Conservation (phyloP, 2,329 filamentous ascomycete species). For the Fusarium mundagurra region DNA sequence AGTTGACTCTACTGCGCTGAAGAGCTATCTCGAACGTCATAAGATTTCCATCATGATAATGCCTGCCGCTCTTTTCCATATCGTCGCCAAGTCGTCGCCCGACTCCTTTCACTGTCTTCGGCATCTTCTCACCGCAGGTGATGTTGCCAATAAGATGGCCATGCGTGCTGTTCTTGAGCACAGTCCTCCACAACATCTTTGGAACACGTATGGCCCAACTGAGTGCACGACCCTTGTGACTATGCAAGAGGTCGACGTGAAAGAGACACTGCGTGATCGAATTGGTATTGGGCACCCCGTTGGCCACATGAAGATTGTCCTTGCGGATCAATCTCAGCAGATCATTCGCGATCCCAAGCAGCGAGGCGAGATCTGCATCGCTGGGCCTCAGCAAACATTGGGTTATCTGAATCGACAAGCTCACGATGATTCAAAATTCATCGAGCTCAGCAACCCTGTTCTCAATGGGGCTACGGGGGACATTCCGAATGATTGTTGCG, state of each 20-base stretch:
- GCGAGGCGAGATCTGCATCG: background rate
- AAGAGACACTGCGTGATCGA: background rate
- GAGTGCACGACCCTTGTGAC: background rate
- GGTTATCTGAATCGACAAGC: background rate
- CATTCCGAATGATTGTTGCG: background rate
- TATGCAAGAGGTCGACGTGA: background rate
- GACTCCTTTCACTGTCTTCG: background rate
- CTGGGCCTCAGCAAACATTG: background rate
- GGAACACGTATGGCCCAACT: slow-evolving; percentile 4
- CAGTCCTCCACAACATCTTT: background rate
- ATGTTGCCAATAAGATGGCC: background rate
- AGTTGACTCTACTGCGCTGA: background rate
- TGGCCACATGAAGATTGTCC: background rate
- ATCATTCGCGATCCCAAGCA: background rate
- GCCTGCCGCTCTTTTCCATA: background rate
- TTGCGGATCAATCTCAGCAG: background rate
- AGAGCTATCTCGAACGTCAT: background rate
- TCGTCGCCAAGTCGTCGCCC: background rate
- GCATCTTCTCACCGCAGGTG: background rate
- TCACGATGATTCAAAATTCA: fast-evolving
- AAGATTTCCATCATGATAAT: background rate
- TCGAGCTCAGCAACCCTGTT: fast-evolving
- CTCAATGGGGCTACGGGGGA: background rate
- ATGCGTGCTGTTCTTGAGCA: background rate
- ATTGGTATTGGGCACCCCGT: background rate